A percentile compares a stretch with the other conserved stretches of the same genome.
Conservation (phyloP, 495 filamentous ascomycete genomes). For the Apodospora peruviana region DNA sequence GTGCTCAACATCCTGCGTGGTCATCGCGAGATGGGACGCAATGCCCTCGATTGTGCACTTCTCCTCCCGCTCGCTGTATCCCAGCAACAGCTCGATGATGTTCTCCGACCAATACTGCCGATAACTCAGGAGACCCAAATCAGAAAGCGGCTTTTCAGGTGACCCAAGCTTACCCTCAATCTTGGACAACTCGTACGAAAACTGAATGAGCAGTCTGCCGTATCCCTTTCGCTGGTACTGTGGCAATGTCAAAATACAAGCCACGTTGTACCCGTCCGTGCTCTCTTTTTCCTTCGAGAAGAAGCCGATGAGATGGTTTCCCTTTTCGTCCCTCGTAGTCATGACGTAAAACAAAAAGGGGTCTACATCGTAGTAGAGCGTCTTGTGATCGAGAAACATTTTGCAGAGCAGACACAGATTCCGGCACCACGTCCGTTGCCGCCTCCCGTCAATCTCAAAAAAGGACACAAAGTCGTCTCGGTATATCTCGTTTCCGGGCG, state of each 20-base stretch:
- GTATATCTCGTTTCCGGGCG: conserved; percentile 97
- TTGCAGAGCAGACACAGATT: conserved; percentile 93
- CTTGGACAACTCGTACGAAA: conserved; percentile 96
- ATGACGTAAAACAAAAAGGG: conserved; percentile 99
- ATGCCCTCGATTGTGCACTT: conserved; percentile 78
- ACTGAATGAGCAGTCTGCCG: conserved; percentile 87
- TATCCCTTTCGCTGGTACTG: conserved; percentile 95
- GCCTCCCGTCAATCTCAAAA: conserved; percentile 92
- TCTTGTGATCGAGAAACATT: conserved; percentile 97
- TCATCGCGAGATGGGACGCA: conserved; percentile 79
- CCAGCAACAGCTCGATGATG: conserved; percentile 75
- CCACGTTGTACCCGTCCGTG: conserved; percentile 93
- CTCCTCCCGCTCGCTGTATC: conserved; percentile 53
- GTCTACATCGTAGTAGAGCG: conserved; percentile 99
- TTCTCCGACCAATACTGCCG: conserved; percentile 96
- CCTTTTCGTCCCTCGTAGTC: conserved; percentile 77
- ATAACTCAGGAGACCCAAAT: conserved; percentile 86
- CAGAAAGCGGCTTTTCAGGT: conserved; percentile 92
- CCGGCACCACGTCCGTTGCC: conserved; percentile 95
- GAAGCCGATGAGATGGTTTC: conserved; percentile 90
- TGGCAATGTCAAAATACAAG: conserved; percentile 92
- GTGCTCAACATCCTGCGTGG: conserved; percentile 88
- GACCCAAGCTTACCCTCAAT: conserved; percentile 91
- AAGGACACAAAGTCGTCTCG: conserved; percentile 91
- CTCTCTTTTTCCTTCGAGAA: conserved; percentile 98